Conservation (phyloP, 73 alveolate species). For the Tetrahymena elliotti region DNA sequence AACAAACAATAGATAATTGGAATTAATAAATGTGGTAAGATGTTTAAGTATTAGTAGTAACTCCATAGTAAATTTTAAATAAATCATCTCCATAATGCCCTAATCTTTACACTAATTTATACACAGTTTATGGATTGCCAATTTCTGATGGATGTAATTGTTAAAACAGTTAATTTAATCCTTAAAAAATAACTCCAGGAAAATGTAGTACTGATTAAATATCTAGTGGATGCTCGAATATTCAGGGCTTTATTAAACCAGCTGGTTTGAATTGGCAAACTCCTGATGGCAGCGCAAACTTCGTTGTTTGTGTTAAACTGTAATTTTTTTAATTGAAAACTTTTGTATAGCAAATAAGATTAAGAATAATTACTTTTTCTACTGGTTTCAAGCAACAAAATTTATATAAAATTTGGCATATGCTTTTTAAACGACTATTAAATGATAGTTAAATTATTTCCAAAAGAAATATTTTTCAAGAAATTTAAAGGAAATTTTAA, state of each 20-base stretch:
- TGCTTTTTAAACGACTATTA: not conserved
- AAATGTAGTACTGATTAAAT: not conserved
- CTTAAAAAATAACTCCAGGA: not conserved
- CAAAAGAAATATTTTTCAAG: too few relatives aligned
- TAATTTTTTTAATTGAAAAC: not conserved
- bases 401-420: not conserved
- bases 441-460: too few relatives aligned
- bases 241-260: not conserved
- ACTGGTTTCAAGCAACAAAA: too few relatives aligned
- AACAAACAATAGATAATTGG: not conserved
- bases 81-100: not conserved
- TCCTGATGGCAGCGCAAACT: not conserved
- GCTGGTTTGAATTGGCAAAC: not conserved
- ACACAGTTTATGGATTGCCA: not conserved
- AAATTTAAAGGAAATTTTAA: too few relatives aligned
- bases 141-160: not conserved
- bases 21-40: not conserved
- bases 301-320: not conserved
- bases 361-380: too few relatives aligned
- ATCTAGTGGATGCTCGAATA: not conserved
- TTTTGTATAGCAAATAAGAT: too few relatives aligned
- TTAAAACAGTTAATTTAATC: not conserved
- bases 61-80: not conserved
- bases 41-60: not conserved
- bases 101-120: not conserved